phyloP scores from a whole-genome alignment of 257 asterid species.

The Haberlea rhodopensis region DNA sequence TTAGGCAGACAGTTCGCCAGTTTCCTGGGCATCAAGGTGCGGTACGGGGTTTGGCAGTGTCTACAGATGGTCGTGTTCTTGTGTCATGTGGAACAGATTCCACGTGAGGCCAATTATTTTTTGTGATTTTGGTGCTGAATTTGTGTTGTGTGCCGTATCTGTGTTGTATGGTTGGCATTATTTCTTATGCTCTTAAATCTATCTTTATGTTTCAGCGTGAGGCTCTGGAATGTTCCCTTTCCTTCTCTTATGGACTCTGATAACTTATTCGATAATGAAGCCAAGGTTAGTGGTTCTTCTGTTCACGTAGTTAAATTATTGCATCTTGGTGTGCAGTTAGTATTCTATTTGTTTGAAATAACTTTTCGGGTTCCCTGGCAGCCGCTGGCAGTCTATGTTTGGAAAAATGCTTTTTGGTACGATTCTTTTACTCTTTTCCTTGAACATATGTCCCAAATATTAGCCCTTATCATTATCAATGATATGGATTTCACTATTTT shows the following conservation, averaged over 20 bases:
- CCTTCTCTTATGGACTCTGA: constrained; percentile 49
- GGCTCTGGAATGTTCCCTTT: constrained; percentile 83
- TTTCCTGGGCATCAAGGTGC: constrained; percentile 97
- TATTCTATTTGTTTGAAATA: constrained; percentile 25
- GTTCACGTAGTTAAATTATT: constrained; percentile 12
- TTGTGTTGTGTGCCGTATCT: neutral
- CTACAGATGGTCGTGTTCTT: constrained; percentile 84
- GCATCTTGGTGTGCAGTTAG: constrained; percentile 9
- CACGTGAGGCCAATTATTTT: constrained; percentile 53
- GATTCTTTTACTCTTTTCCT: constrained; percentile 16
- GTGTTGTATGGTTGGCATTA: constrained; percentile 11
- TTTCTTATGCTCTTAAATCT: constrained; percentile 14
- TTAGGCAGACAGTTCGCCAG: constrained; percentile 76
- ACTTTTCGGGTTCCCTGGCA: constrained; percentile 39
- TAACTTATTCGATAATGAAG: constrained; percentile 35
- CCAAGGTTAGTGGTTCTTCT: constrained; percentile 44
- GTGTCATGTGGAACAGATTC: constrained; percentile 95
- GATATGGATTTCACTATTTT: constrained; percentile 6
- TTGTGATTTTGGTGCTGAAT: constrained; percentile 19
- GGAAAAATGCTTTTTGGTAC: constrained; percentile 88
- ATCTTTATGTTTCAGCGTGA: constrained; percentile 55
- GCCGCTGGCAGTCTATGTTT: constrained; percentile 67
- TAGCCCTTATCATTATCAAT: neutral
- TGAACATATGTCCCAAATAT: constrained; percentile 2
- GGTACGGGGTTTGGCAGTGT: constrained; percentile 72